Base-by-base conservation (phyloP, 1,139 yeast genomes). In the Candida sanyaensis region DNA sequence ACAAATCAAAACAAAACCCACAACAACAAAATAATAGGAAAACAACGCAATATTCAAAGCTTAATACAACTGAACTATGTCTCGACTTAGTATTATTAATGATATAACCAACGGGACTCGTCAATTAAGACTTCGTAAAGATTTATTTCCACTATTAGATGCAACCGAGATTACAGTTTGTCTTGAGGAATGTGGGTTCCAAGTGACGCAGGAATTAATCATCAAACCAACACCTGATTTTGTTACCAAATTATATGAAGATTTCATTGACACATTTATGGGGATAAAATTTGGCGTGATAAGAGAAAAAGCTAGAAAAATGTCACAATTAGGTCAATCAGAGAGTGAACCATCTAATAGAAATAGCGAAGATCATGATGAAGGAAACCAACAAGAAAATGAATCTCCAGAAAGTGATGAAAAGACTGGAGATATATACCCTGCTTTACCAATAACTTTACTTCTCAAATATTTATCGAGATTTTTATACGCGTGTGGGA, bases 401-500 rank as follows among this genome's bases (percentile, higher is more conserved):
- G 70, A 68, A 65, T 6, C 58, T 61, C 5, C 38, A 23, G 21
- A 24, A 11, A 36, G 29, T 36, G 39, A 36, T 3, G 39, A 39
- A 5, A 41, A 41, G 57, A 61, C 34, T 5, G 32, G 42, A 10
- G 69, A 64, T 45, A 63, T 65, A 7, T 43, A 55, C 4, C 78
- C 65, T 43, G 74, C 80, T 13, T 65, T 78, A 50, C 67, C 69
- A 44, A 59, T 82, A 6, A 24, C 45, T 10, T 44, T 43, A 1
- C 67, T 86, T 30, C 86, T 84, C 51, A 68, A 84, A 41, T 80
- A 81, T 6, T 78, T 88, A 50, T 76, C 75, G 59, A 77, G 77
- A 55, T 88, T 89, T 60, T 75, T 88, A 56, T 74, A 76, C 45
- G 84, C 80, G 48, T 85, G 93, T 61, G 97, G 97, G 0, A 80